phyloP scores from a whole-genome alignment of 192 early-diverging fungal genomes.

The Rhizoclosmatium globosum region DNA sequence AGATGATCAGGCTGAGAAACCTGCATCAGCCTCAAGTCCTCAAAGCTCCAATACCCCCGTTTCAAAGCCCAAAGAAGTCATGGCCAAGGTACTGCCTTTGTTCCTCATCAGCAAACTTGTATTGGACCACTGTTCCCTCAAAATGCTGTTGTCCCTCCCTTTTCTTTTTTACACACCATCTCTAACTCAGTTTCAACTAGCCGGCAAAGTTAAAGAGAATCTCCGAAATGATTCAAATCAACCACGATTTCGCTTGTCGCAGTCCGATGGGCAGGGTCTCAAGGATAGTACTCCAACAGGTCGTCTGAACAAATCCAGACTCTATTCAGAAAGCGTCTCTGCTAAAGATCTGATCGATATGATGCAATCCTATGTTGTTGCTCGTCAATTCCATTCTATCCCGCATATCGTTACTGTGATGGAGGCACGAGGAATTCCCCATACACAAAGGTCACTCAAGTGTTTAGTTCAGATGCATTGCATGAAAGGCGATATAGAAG shows the following conservation, averaged over 20 bases:
- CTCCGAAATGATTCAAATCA: neutral
- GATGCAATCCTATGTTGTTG: neutral
- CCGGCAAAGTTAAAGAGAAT: neutral
- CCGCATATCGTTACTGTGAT: neutral
- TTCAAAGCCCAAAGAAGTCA: no score
- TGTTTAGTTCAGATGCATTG: neutral
- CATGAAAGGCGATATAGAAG: slow-evolving; percentile 1
- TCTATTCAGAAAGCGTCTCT: neutral
- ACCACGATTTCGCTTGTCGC: no score
- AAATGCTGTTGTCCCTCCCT: neutral
- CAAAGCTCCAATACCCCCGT: no score
- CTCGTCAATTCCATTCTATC: no score
- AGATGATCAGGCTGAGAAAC: no score
- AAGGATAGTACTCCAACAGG: no score
- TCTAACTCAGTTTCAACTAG: neutral
- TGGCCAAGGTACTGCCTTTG: no score
- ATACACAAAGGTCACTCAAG: neutral
- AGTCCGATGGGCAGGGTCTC: no score
- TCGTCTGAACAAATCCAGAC: neutral
- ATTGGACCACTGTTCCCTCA: neutral
- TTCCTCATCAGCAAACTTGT: neutral
- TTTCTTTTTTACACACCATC: neutral
- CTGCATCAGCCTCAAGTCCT: no score
- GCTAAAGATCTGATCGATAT: neutral
- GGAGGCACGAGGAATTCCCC: neutral